These are phyloP conservation scores for Zea luxurians DNA, from an alignment of 176 grass and related monocot species.

Conservation along the genomic window DNA sequence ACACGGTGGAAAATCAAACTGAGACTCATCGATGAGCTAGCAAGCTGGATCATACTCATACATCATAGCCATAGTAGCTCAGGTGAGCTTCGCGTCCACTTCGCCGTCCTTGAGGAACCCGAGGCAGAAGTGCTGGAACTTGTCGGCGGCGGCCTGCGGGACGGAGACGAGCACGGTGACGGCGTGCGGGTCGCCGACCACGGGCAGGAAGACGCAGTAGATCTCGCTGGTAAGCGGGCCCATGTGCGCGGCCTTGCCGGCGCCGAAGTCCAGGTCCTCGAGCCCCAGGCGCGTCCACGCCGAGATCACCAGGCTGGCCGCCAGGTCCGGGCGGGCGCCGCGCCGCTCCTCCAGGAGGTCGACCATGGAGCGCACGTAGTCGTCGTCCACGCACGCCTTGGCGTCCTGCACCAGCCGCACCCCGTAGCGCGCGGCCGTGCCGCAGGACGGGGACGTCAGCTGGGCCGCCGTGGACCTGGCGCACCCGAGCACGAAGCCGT, in stretches of 20 bases:
- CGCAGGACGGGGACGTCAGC: not conserved
- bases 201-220: constrained; percentile 86
- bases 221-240: constrained; percentile 91
- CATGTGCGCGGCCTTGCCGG: constrained; percentile 68
- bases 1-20: no score
- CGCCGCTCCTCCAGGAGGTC: constrained; percentile 75
- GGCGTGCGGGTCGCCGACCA: constrained; percentile 55
- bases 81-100: constrained; percentile 18
- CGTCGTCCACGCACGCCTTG: constrained; percentile 59
- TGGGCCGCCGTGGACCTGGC: constrained; percentile 61
- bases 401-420: constrained; percentile 75
- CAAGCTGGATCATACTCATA: not conserved
- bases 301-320: constrained; percentile 79
- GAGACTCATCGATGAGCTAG: not conserved
- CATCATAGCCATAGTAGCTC: not conserved
- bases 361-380: constrained; percentile 71
- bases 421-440: constrained; percentile 1
- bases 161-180: constrained; percentile 76
- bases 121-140: constrained; percentile 65
- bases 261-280: constrained; percentile 87
- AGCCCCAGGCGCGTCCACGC: constrained; percentile 78
- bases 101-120: constrained; percentile 4
- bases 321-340: constrained; percentile 59
- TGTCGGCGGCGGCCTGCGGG: constrained; percentile 52
- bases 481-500: constrained; percentile 89